Percentiles rank a stretch among this genome's conserved stretches.
phyloP scores from a whole-genome alignment of 352 stramenopile genomes.

The Bremia lactucae region DNA sequence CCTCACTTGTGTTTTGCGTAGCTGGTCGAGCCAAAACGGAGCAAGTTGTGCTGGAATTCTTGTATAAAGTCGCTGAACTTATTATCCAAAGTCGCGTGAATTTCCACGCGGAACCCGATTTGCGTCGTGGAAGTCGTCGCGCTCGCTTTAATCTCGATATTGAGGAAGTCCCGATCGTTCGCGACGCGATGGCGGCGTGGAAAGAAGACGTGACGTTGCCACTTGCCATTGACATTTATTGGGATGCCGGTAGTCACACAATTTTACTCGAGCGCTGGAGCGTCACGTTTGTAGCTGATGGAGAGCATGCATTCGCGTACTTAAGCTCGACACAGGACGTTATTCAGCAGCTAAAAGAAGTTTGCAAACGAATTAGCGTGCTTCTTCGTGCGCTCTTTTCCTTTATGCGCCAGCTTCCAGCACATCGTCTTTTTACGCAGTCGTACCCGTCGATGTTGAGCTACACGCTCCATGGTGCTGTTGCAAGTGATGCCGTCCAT shows the following conservation, averaged over 20 bases:
- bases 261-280: slow-evolving; percentile 73
- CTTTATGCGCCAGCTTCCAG: slow-evolving; percentile 66
- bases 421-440: slow-evolving; percentile 52
- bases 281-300: slow-evolving; percentile 28
- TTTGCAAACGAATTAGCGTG: slow-evolving; percentile 70
- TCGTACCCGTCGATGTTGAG: slow-evolving; percentile 55
- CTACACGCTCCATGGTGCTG: slow-evolving; percentile 41
- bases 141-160: slow-evolving; percentile 81
- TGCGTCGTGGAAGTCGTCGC: slow-evolving; percentile 34
- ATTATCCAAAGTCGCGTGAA: slow-evolving; percentile 75
- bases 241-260: slow-evolving; percentile 33
- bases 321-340: slow-evolving; percentile 42
- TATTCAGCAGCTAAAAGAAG: slow-evolving; percentile 71
- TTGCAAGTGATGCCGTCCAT: slow-evolving; percentile 10
- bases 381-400: slow-evolving; percentile 60
- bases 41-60: slow-evolving; percentile 76
- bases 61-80: slow-evolving; percentile 77
- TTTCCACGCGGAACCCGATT: slow-evolving; percentile 39
- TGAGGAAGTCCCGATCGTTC: slow-evolving; percentile 57
- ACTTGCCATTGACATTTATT: slow-evolving; percentile 60
- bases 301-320: slow-evolving; percentile 5
- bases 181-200: slow-evolving; percentile 55
- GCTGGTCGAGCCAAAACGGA: slow-evolving; percentile 68
- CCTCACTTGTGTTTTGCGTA: slow-evolving; percentile 6
- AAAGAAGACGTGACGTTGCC: slow-evolving; percentile 63